Conservation (phyloP, 2,329 filamentous ascomycete species). For the Colletotrichum somersetense region DNA sequence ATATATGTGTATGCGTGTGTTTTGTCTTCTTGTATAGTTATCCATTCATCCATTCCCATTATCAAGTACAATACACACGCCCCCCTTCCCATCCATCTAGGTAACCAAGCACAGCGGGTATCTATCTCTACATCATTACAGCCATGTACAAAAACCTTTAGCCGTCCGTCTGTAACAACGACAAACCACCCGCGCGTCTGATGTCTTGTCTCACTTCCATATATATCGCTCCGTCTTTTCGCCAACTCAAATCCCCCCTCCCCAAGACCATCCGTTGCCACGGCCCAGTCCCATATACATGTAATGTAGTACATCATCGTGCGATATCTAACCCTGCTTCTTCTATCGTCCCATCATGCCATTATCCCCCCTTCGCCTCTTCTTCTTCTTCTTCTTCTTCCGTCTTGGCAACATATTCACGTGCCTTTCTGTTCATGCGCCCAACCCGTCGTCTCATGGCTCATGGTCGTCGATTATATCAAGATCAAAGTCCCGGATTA, state of each 20-base stretch:
- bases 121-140: conserved; percentile 1
- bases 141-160: background rate
- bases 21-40: no score
- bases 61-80: no score
- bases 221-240: background rate
- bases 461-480: conserved; percentile 50
- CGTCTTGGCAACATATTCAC: background rate
- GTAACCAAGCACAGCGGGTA: background rate
- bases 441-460: conserved; percentile 41
- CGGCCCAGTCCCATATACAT: background rate
- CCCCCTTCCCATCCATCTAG: no score
- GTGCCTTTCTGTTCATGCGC: background rate
- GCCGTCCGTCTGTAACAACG: background rate
- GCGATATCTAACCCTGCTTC: conserved; percentile 5
- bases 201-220: conserved; percentile 2
- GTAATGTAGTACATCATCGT: background rate
- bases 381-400: background rate
- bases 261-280: background rate
- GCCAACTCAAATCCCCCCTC: background rate
- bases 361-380: background rate
- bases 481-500: conserved; percentile 55
- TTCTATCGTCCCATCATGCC: conserved; percentile 26
- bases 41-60: no score
- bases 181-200: background rate
- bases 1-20: no score